These are phyloP conservation scores for Farysia itapuensis DNA, from an alignment of 1,284 basidiomycete species.

Conservation along the genomic window DNA sequence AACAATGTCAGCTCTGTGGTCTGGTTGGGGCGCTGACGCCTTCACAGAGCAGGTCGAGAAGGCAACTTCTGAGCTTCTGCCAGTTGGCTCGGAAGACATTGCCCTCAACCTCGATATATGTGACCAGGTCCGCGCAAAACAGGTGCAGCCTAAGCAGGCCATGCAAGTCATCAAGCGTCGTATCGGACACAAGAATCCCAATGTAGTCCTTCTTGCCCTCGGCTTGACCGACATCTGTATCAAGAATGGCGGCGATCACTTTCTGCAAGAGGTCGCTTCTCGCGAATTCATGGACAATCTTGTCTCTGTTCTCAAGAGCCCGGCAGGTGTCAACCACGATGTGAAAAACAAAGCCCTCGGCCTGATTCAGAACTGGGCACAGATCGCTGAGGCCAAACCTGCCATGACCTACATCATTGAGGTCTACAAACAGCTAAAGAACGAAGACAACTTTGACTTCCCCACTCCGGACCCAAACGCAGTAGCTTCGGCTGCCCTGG, in stretches of 20 bases:
- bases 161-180: slow-evolving; percentile 85
- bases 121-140: slow-evolving; percentile 88
- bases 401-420: slow-evolving; percentile 58
- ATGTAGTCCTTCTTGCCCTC: slow-evolving; percentile 85
- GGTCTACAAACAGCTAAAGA: slow-evolving; percentile 52
- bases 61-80: slow-evolving; percentile 83
- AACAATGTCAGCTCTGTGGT: slow-evolving; percentile 45
- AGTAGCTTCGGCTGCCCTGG: slow-evolving; percentile 59
- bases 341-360: slow-evolving; percentile 80
- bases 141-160: slow-evolving; percentile 79
- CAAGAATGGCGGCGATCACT: slow-evolving; percentile 96
- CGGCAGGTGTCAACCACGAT: slow-evolving; percentile 69
- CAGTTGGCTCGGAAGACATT: slow-evolving; percentile 76
- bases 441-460: slow-evolving; percentile 70
- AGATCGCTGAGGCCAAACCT: slow-evolving; percentile 80
- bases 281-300: slow-evolving; percentile 92
- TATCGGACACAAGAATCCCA: slow-evolving; percentile 90
- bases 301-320: slow-evolving; percentile 74
- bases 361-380: slow-evolving; percentile 87
- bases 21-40: slow-evolving; percentile 48
- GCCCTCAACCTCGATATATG: slow-evolving; percentile 92
- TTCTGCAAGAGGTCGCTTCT: slow-evolving; percentile 68
- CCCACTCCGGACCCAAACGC: slow-evolving; percentile 74
- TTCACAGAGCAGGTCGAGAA: slow-evolving; percentile 67
- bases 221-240: slow-evolving; percentile 84